Evolutionary conservation across 2,329 filamentous ascomycete genomes (phyloP), one percentile per base, ranked within the genome.

Genomic region (Rasamsonia emersonii): DNA sequence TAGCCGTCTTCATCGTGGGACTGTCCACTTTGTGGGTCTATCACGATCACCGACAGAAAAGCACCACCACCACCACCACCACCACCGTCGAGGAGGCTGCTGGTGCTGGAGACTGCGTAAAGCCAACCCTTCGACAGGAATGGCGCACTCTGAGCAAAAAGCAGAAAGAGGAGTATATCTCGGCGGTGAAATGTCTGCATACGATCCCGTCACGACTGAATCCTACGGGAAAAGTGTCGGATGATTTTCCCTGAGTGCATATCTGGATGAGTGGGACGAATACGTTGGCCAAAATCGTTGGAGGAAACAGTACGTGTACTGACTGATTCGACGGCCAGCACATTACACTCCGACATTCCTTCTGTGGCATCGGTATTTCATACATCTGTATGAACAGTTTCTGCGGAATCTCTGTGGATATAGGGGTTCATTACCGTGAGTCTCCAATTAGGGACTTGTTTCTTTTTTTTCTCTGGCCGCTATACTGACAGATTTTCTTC

Each of bases 211-310:
- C 25, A 11, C n/a, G 14, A 9, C 5, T 28, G 5, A 28, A 15
- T 14, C 17, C 25, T 9, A 28, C 14, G 9, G 25, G 25, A 9
- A 28, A 11, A 14, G 10, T 28, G n/a, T 28, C 14, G 5, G 25
- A 28, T 28, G 25, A 28, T 16, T 28, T 28, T 15, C n/a, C 25
- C 25, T 28, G 25, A 15, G 14, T 28, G 14, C 25, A 28, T 13
- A 16, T 9, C n/a, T 9, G 25, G n/a, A n/a, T n/a, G n/a, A n/a
- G n/a, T n/a, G n/a, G n/a, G n/a, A n/a, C n/a, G n/a, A n/a, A n/a
- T n/a, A n/a, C n/a, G n/a, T n/a, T n/a, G n/a, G n/a, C n/a, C n/a
- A n/a, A n/a, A n/a, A n/a, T n/a, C 9, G 13, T 28, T 13, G 9
- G 13, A 28, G 4, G 3, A 28, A 13, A 14, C 4, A 9, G 25